These are phyloP conservation scores for Diatrype stigma DNA, from an alignment of 2,329 filamentous ascomycete species.

Conservation along the genomic window DNA sequence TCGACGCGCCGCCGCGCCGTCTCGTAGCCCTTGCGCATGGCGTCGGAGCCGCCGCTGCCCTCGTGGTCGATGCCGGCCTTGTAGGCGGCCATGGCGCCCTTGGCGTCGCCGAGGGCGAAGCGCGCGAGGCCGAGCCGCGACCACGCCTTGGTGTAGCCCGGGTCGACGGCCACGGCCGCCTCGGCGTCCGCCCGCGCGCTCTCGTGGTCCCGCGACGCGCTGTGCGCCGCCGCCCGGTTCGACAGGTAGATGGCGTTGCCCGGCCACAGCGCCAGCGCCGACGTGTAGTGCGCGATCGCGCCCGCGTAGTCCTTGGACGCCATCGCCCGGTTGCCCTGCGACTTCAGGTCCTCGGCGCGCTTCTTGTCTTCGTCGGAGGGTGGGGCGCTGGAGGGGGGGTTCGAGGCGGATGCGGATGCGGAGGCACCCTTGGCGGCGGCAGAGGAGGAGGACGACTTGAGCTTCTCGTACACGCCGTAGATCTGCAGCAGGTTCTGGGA, in stretches of 20 bases:
- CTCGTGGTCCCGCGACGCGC: slow-evolving; percentile 76
- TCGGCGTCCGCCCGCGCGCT: slow-evolving; percentile 85
- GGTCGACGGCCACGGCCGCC: slow-evolving; percentile 81
- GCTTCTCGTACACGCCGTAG: slow-evolving; percentile 94
- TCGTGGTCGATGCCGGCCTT: slow-evolving; percentile 88
- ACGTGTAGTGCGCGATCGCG: slow-evolving; percentile 83
- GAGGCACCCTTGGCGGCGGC: slow-evolving; percentile 36
- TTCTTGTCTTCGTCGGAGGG: slow-evolving; percentile 60
- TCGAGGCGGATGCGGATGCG: slow-evolving; percentile 36
- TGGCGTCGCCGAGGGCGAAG: slow-evolving; percentile 86
- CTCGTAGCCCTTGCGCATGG: slow-evolving; percentile 96
- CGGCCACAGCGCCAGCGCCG: slow-evolving; percentile 77
- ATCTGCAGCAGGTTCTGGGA: slow-evolving; percentile 85
- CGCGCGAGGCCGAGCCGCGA: slow-evolving; percentile 85
- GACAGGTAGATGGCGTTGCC: slow-evolving; percentile 94
- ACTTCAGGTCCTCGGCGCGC: slow-evolving; percentile 85
- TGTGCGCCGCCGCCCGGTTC: slow-evolving; percentile 93
- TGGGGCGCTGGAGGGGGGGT: slow-evolving; percentile 29
- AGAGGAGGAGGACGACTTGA: slow-evolving; percentile 56
- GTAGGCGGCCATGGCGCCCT: slow-evolving; percentile 93
- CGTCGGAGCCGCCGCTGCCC: slow-evolving; percentile 88
- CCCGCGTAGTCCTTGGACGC: slow-evolving; percentile 80
- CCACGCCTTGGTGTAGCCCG: slow-evolving; percentile 96
- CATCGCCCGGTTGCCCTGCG: slow-evolving; percentile 91
- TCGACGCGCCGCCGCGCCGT: slow-evolving; percentile 85